These are phyloP conservation scores for Podosphaera xanthii DNA, from an alignment of 2,329 filamentous ascomycete species.

Conservation along the genomic window DNA sequence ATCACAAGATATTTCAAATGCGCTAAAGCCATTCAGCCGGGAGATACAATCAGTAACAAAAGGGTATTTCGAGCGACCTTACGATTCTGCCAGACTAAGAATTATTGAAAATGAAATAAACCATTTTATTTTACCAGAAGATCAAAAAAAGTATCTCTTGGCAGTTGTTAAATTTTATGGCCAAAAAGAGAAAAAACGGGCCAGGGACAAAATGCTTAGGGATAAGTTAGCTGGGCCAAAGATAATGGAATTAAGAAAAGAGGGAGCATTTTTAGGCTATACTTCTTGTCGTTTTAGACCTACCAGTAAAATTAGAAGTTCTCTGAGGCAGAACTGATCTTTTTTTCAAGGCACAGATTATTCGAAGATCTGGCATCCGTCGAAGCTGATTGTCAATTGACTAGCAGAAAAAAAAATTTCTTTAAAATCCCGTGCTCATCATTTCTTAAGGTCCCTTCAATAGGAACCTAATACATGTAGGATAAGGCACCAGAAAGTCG, in stretches of 20 bases:
- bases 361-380: slow-evolving; percentile 12
- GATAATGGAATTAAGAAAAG: slow-evolving; percentile 63
- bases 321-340: slow-evolving; percentile 2
- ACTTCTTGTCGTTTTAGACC: slow-evolving; percentile 41
- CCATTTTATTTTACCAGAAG: slow-evolving; percentile 12
- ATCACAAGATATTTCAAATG: slow-evolving; percentile 12
- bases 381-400: slow-evolving; percentile 15
- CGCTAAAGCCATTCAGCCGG: slow-evolving; percentile 15
- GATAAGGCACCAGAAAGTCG: too few species aligned
- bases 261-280: slow-evolving; percentile 72
- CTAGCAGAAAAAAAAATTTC: not conserved
- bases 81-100: slow-evolving; percentile 13
- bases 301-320: slow-evolving; percentile 3
- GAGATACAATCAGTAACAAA: slow-evolving; percentile 16
- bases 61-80: slow-evolving; percentile 13
- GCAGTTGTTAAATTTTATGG: slow-evolving; percentile 16
- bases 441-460: too few species aligned
- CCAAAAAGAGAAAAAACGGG: slow-evolving; percentile 46
- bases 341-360: slow-evolving; percentile 5
- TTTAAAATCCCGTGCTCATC: not conserved
- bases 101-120: slow-evolving; percentile 17
- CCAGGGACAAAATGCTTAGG: slow-evolving; percentile 65
- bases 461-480: too few species aligned
- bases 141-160: slow-evolving; percentile 17
- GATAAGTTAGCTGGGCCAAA: slow-evolving; percentile 41